Evolutionary conservation across 371 early-diverging fungal genomes (phyloP).

Genomic region (Mucor plumbeus): DNA sequence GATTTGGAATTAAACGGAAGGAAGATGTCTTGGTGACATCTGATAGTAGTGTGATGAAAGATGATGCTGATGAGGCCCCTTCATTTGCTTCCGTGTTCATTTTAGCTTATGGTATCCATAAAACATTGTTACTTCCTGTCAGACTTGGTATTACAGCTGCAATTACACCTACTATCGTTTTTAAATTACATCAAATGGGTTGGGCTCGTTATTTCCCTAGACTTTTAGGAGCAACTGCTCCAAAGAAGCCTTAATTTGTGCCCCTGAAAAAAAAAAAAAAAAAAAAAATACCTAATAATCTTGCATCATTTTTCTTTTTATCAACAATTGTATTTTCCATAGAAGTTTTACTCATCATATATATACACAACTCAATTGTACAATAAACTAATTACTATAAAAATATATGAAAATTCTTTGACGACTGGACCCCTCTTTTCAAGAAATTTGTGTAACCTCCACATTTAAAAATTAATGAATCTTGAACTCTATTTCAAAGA

Average conservation of each 20-base stretch:
- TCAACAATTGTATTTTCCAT: not conserved
- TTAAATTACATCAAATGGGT: constrained; percentile 46
- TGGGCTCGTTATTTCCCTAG: constrained; percentile 47
- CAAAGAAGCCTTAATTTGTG: constrained; percentile 13
- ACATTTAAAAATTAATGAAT: too few relatives aligned
- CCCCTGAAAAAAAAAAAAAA: not conserved
- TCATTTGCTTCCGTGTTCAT: constrained; percentile 51
- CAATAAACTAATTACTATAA: not conserved
- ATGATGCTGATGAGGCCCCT: constrained; percentile 28
- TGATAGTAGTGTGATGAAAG: not conserved
- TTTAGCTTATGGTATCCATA: constrained; percentile 56
- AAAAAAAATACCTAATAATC: not conserved
- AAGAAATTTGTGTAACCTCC: not conserved
- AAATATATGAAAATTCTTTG: not conserved
- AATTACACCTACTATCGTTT: constrained; percentile 51
- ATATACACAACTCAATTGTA: not conserved
- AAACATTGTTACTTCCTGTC: constrained; percentile 52
- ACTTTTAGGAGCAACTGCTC: constrained; percentile 28
- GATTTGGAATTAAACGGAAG: constrained; percentile 23
- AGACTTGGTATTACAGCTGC: constrained; percentile 51
- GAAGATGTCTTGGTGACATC: constrained; percentile 1
- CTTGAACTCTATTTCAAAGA: too few relatives aligned
- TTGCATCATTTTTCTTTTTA: not conserved
- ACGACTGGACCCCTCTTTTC: not conserved
- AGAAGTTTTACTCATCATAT: not conserved